A percentile compares a stretch with the other conserved stretches of the same genome.
Evolutionary conservation across 192 early-diverging fungal genomes (phyloP).

Genomic region (Diversispora epigaea): DNA sequence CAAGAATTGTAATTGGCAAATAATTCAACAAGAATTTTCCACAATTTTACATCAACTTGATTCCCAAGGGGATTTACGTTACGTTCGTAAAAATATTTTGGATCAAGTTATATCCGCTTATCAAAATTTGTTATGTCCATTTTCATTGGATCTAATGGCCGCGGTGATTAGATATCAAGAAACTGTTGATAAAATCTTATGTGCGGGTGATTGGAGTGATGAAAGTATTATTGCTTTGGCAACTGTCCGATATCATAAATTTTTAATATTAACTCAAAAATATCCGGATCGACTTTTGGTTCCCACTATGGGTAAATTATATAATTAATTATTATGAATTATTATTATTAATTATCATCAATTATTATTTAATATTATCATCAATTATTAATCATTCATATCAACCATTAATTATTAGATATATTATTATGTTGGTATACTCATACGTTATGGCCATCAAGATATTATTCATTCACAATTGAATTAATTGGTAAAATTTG

Average conservation of each 20-base stretch:
- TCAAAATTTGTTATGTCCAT: not conserved
- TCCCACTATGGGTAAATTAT: not conserved
- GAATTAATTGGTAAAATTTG: too few species aligned
- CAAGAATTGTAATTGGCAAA: not conserved
- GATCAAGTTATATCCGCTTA: not conserved
- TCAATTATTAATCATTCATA: too few species aligned
- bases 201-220: not conserved
- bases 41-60: not conserved
- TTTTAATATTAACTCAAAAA: not conserved
- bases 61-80: not conserved
- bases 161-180: not conserved
- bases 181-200: not conserved
- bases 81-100: not conserved
- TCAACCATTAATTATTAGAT: too few species aligned
- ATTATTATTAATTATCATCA: too few species aligned
- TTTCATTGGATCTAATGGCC: not conserved
- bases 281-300: not conserved
- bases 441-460: too few species aligned
- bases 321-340: not conserved
- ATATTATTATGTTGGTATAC: too few species aligned
- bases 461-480: too few species aligned
- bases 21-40: not conserved
- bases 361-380: too few species aligned
- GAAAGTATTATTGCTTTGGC: not conserved
- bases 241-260: not conserved